These are phyloP conservation scores for Aristolochia fimbriata DNA, from an alignment of 164 flowering plant species.

Conservation along the genomic window DNA sequence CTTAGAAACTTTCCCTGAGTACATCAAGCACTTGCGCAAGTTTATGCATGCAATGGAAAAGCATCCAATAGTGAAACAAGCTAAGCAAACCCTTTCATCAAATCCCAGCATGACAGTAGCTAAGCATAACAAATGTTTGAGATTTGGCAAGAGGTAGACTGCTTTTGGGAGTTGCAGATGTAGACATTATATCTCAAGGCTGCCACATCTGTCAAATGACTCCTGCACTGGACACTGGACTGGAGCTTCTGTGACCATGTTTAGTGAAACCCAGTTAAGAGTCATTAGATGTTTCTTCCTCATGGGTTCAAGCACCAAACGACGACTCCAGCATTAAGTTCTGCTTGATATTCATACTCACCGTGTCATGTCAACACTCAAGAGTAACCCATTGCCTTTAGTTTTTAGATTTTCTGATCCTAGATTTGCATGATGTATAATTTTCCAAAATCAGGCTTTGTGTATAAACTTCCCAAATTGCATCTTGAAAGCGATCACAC, in stretches of 20 bases:
- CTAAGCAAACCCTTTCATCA: slow-evolving; percentile 24
- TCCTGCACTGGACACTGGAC: too few species aligned
- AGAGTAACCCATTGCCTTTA: too few species aligned
- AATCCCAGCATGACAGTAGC: slow-evolving; percentile 43
- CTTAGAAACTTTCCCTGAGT: slow-evolving; percentile 92
- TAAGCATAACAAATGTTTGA: slow-evolving; percentile 78
- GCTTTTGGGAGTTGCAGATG: background rate
- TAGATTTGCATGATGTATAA: background rate
- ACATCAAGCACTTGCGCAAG: slow-evolving; percentile 82
- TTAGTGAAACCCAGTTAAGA: too few species aligned
- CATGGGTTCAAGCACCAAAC: background rate
- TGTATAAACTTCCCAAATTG: background rate
- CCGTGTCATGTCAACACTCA: background rate
- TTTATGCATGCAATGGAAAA: slow-evolving; percentile 90
- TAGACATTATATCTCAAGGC: background rate
- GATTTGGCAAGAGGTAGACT: slow-evolving; percentile 55
- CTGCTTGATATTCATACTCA: background rate
- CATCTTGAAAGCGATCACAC: too few species aligned
- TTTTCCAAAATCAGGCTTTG: background rate
- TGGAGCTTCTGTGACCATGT: too few species aligned
- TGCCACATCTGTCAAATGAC: background rate
- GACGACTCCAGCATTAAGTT: background rate
- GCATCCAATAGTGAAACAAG: slow-evolving; percentile 39
- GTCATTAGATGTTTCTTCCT: too few species aligned
- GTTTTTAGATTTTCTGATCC: background rate